Evolutionary conservation across 1,139 yeast genomes (phyloP).

Genomic region (Komagataea norvegica): DNA sequence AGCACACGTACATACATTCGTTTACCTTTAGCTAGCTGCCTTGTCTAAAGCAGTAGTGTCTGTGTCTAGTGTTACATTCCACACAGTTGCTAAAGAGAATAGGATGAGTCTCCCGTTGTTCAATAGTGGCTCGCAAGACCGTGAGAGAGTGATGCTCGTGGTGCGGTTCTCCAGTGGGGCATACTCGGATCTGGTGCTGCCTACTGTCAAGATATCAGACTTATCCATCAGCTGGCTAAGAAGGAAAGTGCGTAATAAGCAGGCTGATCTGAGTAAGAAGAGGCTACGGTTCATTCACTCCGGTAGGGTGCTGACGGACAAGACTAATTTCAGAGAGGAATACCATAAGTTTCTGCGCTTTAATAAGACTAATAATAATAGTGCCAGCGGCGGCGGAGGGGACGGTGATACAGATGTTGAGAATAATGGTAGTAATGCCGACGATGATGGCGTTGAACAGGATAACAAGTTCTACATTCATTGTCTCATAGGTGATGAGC

Average conservation of each 20-base stretch:
- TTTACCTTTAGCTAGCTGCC: too few relatives aligned
- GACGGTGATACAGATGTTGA: constrained; percentile 9
- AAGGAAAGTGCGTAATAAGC: constrained; percentile 36
- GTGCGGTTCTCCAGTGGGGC: constrained; percentile 48
- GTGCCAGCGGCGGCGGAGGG: too few relatives aligned
- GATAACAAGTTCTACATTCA: constrained; percentile 52
- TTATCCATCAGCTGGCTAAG: constrained; percentile 42
- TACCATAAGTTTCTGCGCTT: constrained; percentile 24
- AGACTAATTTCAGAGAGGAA: constrained; percentile 46
- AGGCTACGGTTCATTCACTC: constrained; percentile 68
- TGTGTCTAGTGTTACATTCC: not conserved
- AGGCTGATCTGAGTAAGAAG: constrained; percentile 34
- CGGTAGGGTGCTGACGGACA: constrained; percentile 65
- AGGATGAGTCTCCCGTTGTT: constrained; percentile 12
- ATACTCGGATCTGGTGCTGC: constrained; percentile 40
- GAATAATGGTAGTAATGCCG: constrained; percentile 14
- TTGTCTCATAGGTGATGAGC: constrained; percentile 73
- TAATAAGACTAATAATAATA: constrained; percentile 15
- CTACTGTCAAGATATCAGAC: constrained; percentile 33
- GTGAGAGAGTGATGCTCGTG: constrained; percentile 31
- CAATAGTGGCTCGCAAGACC: not conserved
- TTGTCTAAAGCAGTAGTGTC: not conserved
- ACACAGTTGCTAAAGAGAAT: not conserved
- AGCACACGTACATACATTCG: too few relatives aligned
- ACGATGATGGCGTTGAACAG: constrained; percentile 3